These are phyloP conservation scores for Raphanus hybrid DNA, from an alignment of 441 rosid species.

Conservation along the genomic window DNA sequence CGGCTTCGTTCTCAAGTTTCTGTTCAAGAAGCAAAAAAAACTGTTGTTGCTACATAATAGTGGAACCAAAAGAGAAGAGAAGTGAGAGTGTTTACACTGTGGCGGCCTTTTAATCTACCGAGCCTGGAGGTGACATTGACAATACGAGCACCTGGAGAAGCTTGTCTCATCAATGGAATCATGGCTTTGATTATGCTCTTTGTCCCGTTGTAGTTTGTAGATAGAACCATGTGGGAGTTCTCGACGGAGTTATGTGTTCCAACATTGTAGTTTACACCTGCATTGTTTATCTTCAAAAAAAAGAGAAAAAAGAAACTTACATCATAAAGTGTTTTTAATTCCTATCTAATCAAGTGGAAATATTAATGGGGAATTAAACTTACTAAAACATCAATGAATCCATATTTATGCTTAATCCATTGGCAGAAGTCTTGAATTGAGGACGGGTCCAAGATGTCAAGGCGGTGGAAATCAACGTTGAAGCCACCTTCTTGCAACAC, in stretches of 20 bases:
- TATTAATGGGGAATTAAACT: not conserved
- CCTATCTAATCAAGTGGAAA: not conserved
- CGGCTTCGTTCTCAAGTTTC: slow-evolving; percentile 64
- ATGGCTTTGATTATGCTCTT: slow-evolving; percentile 76
- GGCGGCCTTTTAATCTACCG: slow-evolving; percentile 77
- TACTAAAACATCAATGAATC: slow-evolving; percentile 79
- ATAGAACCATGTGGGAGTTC: slow-evolving; percentile 61
- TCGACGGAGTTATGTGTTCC: slow-evolving; percentile 79
- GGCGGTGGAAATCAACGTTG: slow-evolving; percentile 75
- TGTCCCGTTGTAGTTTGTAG: slow-evolving; percentile 84
- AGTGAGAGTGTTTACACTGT: slow-evolving; percentile 56
- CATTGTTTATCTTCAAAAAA: slow-evolving; percentile 77
- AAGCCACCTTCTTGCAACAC: slow-evolving; percentile 83
- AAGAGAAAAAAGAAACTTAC: not conserved
- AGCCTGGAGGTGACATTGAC: slow-evolving; percentile 87
- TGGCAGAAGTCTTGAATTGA: slow-evolving; percentile 63
- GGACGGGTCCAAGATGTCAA: slow-evolving; percentile 63
- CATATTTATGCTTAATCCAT: slow-evolving; percentile 69
- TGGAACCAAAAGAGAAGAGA: too few relatives aligned
- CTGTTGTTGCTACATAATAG: not conserved
- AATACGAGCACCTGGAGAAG: slow-evolving; percentile 80
- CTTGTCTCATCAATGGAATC: slow-evolving; percentile 82
- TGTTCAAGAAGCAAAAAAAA: slow-evolving; percentile 35
- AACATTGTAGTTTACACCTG: slow-evolving; percentile 83
- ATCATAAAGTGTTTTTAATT: not conserved